phyloP scores from a whole-genome alignment of 345 rosid genomes.

The Populus euphratica region DNA sequence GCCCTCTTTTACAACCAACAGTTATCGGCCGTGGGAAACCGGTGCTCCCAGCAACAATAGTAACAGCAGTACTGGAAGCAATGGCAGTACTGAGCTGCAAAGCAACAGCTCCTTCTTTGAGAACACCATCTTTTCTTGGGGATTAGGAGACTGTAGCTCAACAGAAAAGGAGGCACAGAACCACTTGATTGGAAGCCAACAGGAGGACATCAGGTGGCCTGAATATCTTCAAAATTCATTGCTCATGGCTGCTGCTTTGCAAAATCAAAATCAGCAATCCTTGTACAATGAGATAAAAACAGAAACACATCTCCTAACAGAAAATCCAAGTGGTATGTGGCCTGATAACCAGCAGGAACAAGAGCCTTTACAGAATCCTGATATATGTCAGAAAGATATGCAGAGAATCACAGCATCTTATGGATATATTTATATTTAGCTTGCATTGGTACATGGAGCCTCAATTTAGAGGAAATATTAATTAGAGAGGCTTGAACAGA shows the following conservation, averaged over 20 bases:
- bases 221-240: slow-evolving; percentile 49
- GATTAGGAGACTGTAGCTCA: slow-evolving; percentile 44
- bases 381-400: slow-evolving; percentile 30
- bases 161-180: slow-evolving; percentile 41
- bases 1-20: slow-evolving; percentile 26
- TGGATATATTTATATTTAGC: slow-evolving; percentile 37
- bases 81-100: slow-evolving; percentile 46
- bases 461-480: neutral
- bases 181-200: slow-evolving; percentile 31
- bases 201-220: slow-evolving; percentile 41
- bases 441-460: neutral
- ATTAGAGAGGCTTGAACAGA: slow-evolving; percentile 1
- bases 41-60: slow-evolving; percentile 33
- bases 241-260: slow-evolving; percentile 50
- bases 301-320: slow-evolving; percentile 51
- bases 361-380: slow-evolving; percentile 33
- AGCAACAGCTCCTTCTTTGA: slow-evolving; percentile 53
- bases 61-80: slow-evolving; percentile 38
- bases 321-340: slow-evolving; percentile 46
- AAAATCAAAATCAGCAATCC: slow-evolving; percentile 53
- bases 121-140: slow-evolving; percentile 49
- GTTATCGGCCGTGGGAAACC: slow-evolving; percentile 43
- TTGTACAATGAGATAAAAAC: slow-evolving; percentile 64
- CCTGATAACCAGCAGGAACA: slow-evolving; percentile 49
- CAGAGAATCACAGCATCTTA: slow-evolving; percentile 39